Evolutionary conservation across 495 filamentous ascomycete genomes (phyloP).

Genomic region (Annulohypoxylon nitens): DNA sequence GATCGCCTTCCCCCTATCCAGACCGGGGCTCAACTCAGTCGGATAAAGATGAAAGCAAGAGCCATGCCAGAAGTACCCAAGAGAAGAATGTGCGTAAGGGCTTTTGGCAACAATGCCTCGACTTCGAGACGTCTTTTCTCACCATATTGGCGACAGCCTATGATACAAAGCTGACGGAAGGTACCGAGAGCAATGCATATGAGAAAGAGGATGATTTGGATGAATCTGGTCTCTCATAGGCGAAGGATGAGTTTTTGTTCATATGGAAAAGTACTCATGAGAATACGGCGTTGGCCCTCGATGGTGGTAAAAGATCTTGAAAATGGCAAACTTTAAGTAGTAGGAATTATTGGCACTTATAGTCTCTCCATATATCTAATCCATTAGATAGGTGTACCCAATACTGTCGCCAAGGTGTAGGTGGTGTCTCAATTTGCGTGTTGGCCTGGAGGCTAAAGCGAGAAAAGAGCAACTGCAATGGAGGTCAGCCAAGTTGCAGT

Average conservation of each 20-base stretch:
- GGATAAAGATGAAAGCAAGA: not conserved
- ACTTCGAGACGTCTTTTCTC: not conserved
- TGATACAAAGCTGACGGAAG: not conserved
- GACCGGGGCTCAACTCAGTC: not conserved
- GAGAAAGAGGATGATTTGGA: not conserved
- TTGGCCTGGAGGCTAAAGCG: too few relatives aligned
- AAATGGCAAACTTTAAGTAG: too few relatives aligned
- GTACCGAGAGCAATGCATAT: not conserved
- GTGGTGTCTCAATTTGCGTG: too few relatives aligned
- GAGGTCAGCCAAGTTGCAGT: too few relatives aligned
- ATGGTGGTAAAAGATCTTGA: too few relatives aligned
- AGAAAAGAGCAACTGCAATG: too few relatives aligned
- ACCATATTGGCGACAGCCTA: not conserved
- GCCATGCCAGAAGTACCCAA: not conserved
- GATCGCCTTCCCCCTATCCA: not conserved
- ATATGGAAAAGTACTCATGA: not conserved
- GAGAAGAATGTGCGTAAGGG: not conserved
- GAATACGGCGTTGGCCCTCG: not conserved
- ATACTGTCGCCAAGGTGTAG: too few relatives aligned
- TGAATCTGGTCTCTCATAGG: not conserved
- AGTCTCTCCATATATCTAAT: too few relatives aligned
- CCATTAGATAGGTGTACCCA: too few relatives aligned
- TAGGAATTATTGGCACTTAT: too few relatives aligned
- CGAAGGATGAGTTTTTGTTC: not conserved
- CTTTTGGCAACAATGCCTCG: not conserved